phyloP scores from a whole-genome alignment of 2,329 filamentous ascomycete genomes.

The Diaporthe nobilis region DNA sequence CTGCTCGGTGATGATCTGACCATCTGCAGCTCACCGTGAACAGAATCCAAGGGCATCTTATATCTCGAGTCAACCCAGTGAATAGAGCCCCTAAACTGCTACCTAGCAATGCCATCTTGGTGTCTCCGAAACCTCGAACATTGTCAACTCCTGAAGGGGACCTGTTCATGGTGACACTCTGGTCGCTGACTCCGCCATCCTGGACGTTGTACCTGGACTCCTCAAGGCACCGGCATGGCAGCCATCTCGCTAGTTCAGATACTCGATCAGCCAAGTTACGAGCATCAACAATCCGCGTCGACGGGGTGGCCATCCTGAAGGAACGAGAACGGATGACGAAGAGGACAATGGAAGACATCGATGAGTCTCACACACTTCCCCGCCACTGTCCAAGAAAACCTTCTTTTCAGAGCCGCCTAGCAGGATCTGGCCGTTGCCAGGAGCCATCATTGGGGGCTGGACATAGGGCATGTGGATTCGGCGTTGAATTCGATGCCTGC shows the following conservation, averaged over 20 bases:
- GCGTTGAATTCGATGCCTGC: background rate
- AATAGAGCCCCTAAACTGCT: constrained; percentile 1
- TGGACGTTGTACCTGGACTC: constrained; percentile 24
- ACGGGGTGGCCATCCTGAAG: constrained; percentile 40
- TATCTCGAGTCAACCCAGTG: constrained; percentile 2
- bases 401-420: constrained; percentile 34
- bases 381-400: background rate
- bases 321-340: constrained; percentile 19
- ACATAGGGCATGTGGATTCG: constrained; percentile 12
- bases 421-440: constrained; percentile 35
- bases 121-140: constrained; percentile 4
- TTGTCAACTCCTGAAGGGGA: background rate
- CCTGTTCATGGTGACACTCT: constrained; percentile 12
- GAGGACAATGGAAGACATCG: constrained; percentile 8
- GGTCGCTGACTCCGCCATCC: background rate
- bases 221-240: background rate
- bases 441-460: constrained; percentile 27
- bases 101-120: constrained; percentile 33
- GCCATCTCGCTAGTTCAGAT: background rate
- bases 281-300: background rate
- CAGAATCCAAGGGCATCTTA: constrained; percentile 35
- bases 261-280: background rate
- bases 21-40: background rate
- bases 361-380: constrained; percentile 10
- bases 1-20: background rate